Percentiles rank a stretch among this genome's conserved stretches.
Conservation (phyloP, 2,329 filamentous ascomycete species). For the Aspergillus neoniger region DNA sequence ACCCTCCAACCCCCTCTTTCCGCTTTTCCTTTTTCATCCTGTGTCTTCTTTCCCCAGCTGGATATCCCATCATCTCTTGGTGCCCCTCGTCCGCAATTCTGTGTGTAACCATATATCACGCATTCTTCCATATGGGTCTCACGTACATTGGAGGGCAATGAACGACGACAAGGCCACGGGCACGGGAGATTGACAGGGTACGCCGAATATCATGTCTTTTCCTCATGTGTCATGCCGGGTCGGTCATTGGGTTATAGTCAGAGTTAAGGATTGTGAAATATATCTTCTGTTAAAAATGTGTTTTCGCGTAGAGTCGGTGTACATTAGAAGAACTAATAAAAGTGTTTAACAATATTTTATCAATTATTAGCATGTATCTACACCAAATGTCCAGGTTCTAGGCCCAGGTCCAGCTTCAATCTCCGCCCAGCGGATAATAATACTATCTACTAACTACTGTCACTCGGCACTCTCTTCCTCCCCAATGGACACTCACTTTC, state of each 20-base stretch:
- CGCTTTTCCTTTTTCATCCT: conserved; percentile 21
- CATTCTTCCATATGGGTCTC: conserved; percentile 29
- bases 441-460: too few species aligned
- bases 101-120: conserved; percentile 37
- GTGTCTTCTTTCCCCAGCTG: conserved; percentile 34
- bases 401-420: too few species aligned
- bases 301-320: conserved; percentile 21
- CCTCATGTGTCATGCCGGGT: conserved; percentile 42
- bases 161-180: conserved; percentile 27
- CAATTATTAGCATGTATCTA: too few species aligned
- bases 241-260: conserved; percentile 35
- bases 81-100: conserved; percentile 28
- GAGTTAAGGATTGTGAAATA: conserved; percentile 28
- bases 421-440: too few species aligned
- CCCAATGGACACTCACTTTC: too few species aligned
- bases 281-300: conserved; percentile 5
- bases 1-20: conserved; percentile 15
- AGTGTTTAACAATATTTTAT: too few species aligned
- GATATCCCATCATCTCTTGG: conserved; percentile 43
- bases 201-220: conserved; percentile 36
- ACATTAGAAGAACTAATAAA: too few species aligned
- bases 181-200: conserved; percentile 33
- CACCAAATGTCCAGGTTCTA: too few species aligned
- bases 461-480: too few species aligned
- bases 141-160: conserved; percentile 29